Evolutionary conservation across 2,329 filamentous ascomycete species (phyloP), one percentile per base, ranked within the genome.

Genomic region (Colletotrichum gigasporum): DNA sequence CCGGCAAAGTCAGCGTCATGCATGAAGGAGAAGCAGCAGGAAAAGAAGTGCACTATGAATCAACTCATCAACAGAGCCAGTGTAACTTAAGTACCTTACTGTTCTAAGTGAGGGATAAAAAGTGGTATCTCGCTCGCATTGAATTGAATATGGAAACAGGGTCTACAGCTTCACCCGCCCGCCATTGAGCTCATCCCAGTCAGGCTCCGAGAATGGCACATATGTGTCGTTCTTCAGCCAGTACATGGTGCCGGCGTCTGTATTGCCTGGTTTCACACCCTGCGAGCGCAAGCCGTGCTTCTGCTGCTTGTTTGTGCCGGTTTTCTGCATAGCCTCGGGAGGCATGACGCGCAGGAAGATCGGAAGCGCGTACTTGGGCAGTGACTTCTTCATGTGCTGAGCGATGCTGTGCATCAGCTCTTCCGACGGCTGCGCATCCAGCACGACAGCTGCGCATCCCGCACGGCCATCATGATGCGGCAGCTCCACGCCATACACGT

Each of bases 291-390:
- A 75, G 0, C 81, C 77, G 67, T 91, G 87, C 77, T 97, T 97
- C 78, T 94, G 91, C 79, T 96, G 92, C 82, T 97, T 97, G 72
- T 93, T 91, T 48, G 93, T 97, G 0, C 93, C 93, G 4, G 94
- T 97, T 1, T 87, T 83, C 71, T 91, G 87, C 68, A 87, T 83
- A 3, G 79, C 76, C 45, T 85, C 77, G 24, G 85, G 83, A 24
- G 79, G 81, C 7, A 90, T 84, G 5, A 94, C 77, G 11, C 94
- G 84, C 48, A 97, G 74, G 77, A 97, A 97, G 1, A 96, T 70
- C 0, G 94, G 94, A 4, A 90, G 85, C 0, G 93, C 93, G 71
- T 91, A 96, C 50, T 83, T 85, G 0, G 94, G 93, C 24, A 97
- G 80, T 6, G 80, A 80, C 6, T 76, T 75, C 12, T 79, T 72